Conservation (phyloP, 331 rosid species). For the Malus hybrid region DNA sequence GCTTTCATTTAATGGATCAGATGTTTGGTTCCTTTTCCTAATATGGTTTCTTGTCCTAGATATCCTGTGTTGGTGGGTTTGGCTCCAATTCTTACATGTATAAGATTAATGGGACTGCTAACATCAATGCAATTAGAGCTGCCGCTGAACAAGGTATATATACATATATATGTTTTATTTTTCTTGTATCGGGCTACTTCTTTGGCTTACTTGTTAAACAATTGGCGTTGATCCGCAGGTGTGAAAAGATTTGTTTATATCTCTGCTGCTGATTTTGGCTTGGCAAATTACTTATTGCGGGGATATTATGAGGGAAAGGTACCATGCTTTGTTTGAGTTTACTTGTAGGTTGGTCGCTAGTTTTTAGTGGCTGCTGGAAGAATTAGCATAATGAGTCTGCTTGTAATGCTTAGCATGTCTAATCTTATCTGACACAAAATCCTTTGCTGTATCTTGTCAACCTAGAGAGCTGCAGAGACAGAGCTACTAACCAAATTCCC, state of each 20-base stretch:
- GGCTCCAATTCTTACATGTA: conserved; percentile 93
- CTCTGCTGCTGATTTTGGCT: conserved; percentile 95
- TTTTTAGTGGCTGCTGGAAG: not conserved
- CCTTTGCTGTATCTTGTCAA: conserved; percentile 7
- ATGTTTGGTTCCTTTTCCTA: conserved; percentile 13
- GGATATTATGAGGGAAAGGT: conserved; percentile 99
- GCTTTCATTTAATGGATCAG: not conserved
- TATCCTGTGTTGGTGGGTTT: conserved; percentile 96
- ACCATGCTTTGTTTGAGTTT: not conserved
- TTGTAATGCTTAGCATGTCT: not conserved
- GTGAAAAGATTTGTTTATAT: conserved; percentile 83
- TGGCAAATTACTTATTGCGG: conserved; percentile 57
- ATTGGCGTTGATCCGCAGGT: conserved; percentile 36
- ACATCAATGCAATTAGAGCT: conserved; percentile 87
- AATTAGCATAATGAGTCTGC: not conserved
- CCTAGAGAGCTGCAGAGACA: conserved; percentile 90
- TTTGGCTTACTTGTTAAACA: not conserved
- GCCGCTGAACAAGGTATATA: conserved; percentile 80
- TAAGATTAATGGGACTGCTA: conserved; percentile 93
- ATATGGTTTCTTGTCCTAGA: conserved; percentile 41
- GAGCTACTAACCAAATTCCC: conserved; percentile 72
- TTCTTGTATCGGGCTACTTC: not conserved
- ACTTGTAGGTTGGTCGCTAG: not conserved
- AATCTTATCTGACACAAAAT: conserved; percentile 14
- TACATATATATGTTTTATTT: not conserved